phyloP scores from a whole-genome alignment of 2,329 filamentous ascomycete species.

The Knoxdaviesia proteae region DNA sequence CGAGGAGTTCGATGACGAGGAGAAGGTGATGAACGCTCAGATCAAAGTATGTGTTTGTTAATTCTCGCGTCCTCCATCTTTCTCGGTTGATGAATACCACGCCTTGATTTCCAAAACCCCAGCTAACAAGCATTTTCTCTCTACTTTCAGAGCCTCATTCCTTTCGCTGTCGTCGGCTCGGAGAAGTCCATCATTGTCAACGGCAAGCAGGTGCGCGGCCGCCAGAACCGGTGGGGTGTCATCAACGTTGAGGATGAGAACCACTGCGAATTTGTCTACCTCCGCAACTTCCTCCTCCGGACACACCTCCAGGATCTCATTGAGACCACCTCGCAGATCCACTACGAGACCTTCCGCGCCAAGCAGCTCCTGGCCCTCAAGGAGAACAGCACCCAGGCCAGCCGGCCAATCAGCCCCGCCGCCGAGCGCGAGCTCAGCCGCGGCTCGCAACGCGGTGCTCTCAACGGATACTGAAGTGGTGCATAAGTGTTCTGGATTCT shows the following conservation, averaged over 20 bases:
- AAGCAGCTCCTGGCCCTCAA: conserved; percentile 96
- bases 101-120: background rate
- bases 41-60: conserved; percentile 55
- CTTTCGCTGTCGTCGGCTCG: conserved; percentile 93
- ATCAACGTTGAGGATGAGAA: conserved; percentile 99
- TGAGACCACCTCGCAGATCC: conserved; percentile 97
- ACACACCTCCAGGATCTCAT: conserved; percentile 97
- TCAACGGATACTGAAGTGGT: conserved; percentile 78
- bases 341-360: conserved; percentile 99
- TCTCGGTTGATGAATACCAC: no score
- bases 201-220: conserved; percentile 89
- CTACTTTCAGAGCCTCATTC: conserved; percentile 55
- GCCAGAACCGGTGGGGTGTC: conserved; percentile 97
- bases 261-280: conserved; percentile 98
- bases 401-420: conserved; percentile 78
- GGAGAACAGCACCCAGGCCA: conserved; percentile 84
- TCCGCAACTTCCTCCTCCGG: conserved; percentile 94
- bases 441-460: conserved; percentile 89
- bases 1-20: conserved; percentile 94
- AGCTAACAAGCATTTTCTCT: background rate
- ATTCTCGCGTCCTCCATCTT: background rate
- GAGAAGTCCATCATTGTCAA: conserved; percentile 96
- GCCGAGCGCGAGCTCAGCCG: conserved; percentile 92
- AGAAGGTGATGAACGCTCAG: conserved; percentile 76
- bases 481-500: background rate